Evolutionary conservation across 768 basidiomycete genomes (phyloP), one percentile per base, ranked within the genome.

Genomic region (Calocybe indica): DNA sequence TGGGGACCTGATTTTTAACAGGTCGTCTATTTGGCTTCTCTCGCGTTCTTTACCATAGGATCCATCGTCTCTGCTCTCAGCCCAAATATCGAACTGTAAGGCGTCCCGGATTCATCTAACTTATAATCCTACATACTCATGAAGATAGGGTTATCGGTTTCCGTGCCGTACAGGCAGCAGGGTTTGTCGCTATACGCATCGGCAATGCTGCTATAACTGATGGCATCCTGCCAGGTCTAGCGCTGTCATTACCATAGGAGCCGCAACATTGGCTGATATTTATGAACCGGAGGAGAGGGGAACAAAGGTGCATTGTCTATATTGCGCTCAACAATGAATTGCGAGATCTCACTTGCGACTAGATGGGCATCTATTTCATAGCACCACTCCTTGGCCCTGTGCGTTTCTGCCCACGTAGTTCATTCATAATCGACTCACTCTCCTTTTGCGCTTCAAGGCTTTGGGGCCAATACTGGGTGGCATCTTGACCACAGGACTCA

Each of bases 291-390:
- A 73, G 8, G 83, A 89, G 59, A 73, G 89, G 43, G 90, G 90
- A 5, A 79, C 75, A 13, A 85, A 79, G 64, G 73, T 69, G 22
- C 22, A 22, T 22, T 22, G 22, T 22, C 22, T 22, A 22, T 22
- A 22, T 22, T 22, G 22, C 22, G 2, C 22, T 22, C 22, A 1
- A 22, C 22, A 22, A 22, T 22, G 22, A 22, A 22, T 22, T 22
- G 22, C 22, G 22, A 22, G 22, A 22, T 11, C 34, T 22, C 31
- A 11, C 45, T 12, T 12, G 11, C 8, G 6, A 22, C 13, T 46
- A 75, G 74, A 84, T 92, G 77, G 90, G 90, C 1, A 69, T 89
- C 6, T 92, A 83, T 63, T 91, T 86, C 54, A 80, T 82, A 9
- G 82, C 89, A 12, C 88, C 88, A 0, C 74, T 91, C 13, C 75